Evolutionary conservation across 148 eudicot species (phyloP), one percentile per base, ranked within the genome.

Genomic region (Talinum fruticosum): DNA sequence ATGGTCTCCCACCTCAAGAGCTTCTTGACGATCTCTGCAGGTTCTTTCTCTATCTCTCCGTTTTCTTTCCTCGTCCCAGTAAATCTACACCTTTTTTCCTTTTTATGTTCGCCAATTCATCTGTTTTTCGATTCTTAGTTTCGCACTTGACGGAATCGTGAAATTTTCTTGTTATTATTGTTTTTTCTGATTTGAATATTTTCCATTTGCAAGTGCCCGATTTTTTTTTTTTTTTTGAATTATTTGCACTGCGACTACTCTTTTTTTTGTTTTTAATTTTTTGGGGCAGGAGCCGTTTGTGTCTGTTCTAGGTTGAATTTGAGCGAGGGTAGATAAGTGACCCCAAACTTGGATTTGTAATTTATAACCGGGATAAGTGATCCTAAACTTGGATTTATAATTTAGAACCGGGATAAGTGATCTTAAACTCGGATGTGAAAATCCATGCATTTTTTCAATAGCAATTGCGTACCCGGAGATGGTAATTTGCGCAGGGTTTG

Each of bases 21-120:
- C 97, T 96, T 75, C 94, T 96, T 69, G 99, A 96, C 79, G 99
- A 96, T 87, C 97, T 96, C 78, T 96, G 99, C 97, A 96, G 99
- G 99, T 93, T 44, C 47, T 28, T 14, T 41, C 47, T 41, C 14
- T 10, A 12, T 41, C 47, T 10, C 47, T 10, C 47, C 7, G 13
- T 41, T 14, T 10, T 14, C 44, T 38, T 38, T 41, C 12, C 13
- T n/a, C n/a, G n/a, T n/a, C 47, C 47, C 45, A 41, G 45, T 41
- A 41, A 41, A 41, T 41, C 45, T 6, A 0, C 6, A 41, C 4
- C 45, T 41, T 41, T 3, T 41, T 2, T 41, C 8, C 6, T 1
- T 41, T 41, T 0, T 6, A 41, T 6, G 45, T 41, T 41, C 45
- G 41, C 45, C 45, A 41, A 41, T 41, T 2, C 3, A 6, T 41